Conservation (phyloP, 306 rosid species). For the Prunus dulcis region DNA sequence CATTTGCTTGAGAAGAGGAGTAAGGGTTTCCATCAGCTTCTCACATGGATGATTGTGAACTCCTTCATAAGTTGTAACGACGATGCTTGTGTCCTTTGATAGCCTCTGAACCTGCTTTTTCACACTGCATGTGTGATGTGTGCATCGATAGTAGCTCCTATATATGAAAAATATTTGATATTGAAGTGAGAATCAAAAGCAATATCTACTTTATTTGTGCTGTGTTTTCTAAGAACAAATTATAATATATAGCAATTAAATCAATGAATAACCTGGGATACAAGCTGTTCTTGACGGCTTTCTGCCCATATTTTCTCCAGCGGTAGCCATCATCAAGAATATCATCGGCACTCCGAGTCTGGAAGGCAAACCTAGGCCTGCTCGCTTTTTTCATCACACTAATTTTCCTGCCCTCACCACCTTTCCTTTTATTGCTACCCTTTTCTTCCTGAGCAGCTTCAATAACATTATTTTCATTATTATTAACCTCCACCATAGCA, state of each 20-base stretch:
- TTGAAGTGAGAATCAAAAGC: too few species aligned
- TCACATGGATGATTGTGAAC: conserved; percentile 87
- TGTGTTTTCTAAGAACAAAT: too few species aligned
- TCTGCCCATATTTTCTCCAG: conserved; percentile 95
- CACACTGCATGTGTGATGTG: conserved; percentile 87
- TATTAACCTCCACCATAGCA: neutral
- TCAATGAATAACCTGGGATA: conserved; percentile 58
- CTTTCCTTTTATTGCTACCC: conserved; percentile 29
- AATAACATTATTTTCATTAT: conserved; percentile 12
- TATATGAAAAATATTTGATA: neutral
- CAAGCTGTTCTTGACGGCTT: conserved; percentile 74
- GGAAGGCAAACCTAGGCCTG: conserved; percentile 78
- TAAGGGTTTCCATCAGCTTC: conserved; percentile 85
- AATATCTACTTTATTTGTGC: too few species aligned
- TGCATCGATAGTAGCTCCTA: conserved; percentile 92
- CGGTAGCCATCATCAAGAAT: conserved; percentile 89
- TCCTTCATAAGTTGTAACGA: conserved; percentile 90
- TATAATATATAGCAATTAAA: neutral
- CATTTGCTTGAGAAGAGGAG: conserved; percentile 84
- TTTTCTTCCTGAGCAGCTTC: conserved; percentile 21
- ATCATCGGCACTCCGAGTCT: conserved; percentile 79
- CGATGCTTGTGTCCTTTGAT: conserved; percentile 73
- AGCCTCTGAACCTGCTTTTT: conserved; percentile 94
- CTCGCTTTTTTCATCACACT: conserved; percentile 33
- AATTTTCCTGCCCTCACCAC: neutral